Conservation (phyloP, 148 eudicot genomes). For the Vaccinium myrtillus region DNA sequence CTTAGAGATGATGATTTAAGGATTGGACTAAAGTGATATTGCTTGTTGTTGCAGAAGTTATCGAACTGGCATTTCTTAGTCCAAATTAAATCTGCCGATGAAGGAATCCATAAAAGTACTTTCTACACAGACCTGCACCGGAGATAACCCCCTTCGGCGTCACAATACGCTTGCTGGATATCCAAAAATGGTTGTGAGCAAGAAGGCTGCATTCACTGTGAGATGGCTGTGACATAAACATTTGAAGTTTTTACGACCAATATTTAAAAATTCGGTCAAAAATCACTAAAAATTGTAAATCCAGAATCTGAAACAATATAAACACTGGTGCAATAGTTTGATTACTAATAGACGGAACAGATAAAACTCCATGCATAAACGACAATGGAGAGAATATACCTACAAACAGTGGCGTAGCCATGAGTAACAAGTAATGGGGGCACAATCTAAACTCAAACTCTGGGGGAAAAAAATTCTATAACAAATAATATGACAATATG, state of each 20-base stretch:
- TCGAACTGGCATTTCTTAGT: neutral
- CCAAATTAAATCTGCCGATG: neutral
- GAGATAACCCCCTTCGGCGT: slow-evolving; percentile 70
- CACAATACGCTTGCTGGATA: slow-evolving; percentile 89
- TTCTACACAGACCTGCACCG: slow-evolving; percentile 68
- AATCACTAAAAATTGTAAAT: neutral
- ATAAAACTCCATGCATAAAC: neutral
- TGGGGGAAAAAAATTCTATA: too few relatives aligned
- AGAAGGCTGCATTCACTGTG: slow-evolving; percentile 65
- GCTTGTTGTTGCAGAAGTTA: neutral
- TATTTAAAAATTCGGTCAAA: neutral
- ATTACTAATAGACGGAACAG: neutral
- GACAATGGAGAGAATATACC: neutral
- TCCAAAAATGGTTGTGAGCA: slow-evolving; percentile 70
- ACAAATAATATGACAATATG: too few relatives aligned
- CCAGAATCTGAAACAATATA: neutral
- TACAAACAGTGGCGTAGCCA: neutral
- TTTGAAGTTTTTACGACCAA: neutral
- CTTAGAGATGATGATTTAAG: too few relatives aligned
- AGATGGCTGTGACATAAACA: slow-evolving; percentile 36
- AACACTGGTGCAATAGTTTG: neutral
- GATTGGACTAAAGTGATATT: neutral
- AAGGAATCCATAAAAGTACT: neutral
- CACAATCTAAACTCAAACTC: too few relatives aligned
- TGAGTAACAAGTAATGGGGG: too few relatives aligned